Evolutionary conservation across 169 alveolate species (phyloP).

Genomic region (Cryptosporidium baileyi): DNA sequence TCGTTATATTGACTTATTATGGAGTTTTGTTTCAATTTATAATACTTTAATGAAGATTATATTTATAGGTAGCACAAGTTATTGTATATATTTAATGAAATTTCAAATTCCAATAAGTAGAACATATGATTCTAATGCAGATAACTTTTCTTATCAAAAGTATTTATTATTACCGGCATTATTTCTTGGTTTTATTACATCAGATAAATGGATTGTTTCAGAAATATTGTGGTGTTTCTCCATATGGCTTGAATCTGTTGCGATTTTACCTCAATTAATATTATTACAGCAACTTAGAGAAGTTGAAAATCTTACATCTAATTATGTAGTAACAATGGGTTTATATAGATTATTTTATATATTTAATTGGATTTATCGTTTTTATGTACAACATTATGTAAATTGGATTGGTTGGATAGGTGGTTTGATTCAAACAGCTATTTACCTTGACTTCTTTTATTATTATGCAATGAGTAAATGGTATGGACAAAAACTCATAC

Average conservation of each 20-base stretch:
- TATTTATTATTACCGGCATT: conserved; percentile 86
- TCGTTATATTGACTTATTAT: conserved; percentile 84
- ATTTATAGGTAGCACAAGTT: conserved; percentile 86
- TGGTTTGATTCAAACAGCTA: conserved; percentile 92
- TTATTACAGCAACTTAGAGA: conserved; percentile 91
- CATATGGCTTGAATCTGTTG: conserved; percentile 95
- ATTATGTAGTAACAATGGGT: conserved; percentile 93
- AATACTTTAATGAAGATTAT: conserved; percentile 92
- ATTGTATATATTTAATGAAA: conserved; percentile 85
- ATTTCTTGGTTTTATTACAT: conserved; percentile 79
- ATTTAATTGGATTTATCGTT: conserved; percentile 91
- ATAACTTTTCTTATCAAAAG: conserved; percentile 89
- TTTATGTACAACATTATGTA: conserved; percentile 82
- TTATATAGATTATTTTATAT: conserved; percentile 91
- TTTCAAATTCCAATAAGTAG: conserved; percentile 85
- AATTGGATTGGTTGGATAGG: conserved; percentile 89
- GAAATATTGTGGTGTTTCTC: conserved; percentile 93
- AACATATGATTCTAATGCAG: conserved; percentile 91
- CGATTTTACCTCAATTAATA: conserved; percentile 93
- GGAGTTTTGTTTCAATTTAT: conserved; percentile 88
- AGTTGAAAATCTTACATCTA: conserved; percentile 94
- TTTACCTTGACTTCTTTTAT: conserved; percentile 94
- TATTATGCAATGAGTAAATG: conserved; percentile 90
- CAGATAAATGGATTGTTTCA: conserved; percentile 74
- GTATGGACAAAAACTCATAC: conserved; percentile 86